Evolutionary conservation across 768 basidiomycete genomes (phyloP).

Genomic region (Melanogaster broomeanus): DNA sequence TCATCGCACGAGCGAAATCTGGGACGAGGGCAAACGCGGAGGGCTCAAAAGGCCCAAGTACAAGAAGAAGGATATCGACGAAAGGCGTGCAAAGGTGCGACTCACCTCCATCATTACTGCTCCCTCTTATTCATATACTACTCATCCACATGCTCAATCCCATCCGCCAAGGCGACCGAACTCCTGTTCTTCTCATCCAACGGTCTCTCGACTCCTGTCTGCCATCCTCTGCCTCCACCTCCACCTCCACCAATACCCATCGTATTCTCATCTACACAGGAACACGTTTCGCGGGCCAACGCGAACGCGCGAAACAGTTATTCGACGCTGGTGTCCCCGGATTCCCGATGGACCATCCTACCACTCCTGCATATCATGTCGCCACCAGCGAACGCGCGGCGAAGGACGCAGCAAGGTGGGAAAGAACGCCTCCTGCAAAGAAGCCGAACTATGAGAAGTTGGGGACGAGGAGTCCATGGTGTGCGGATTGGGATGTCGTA

Average conservation of each 20-base stretch:
- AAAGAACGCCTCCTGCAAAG: slow-evolving; percentile 85
- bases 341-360: slow-evolving; percentile 84
- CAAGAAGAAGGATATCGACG: slow-evolving; percentile 85
- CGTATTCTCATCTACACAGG: slow-evolving; percentile 65
- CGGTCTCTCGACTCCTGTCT: slow-evolving; percentile 56
- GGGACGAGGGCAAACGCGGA: slow-evolving; percentile 62
- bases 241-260: too few species aligned
- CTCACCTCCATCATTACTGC: neutral
- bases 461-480: slow-evolving; percentile 71
- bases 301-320: slow-evolving; percentile 76
- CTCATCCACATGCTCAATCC: slow-evolving; percentile 54
- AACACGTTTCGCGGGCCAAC: slow-evolving; percentile 82
- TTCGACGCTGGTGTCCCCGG: slow-evolving; percentile 76
- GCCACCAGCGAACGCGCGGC: slow-evolving; percentile 50
- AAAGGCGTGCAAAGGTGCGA: slow-evolving; percentile 70
- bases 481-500: slow-evolving; percentile 69
- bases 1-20: slow-evolving; percentile 69
- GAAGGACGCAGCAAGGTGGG: slow-evolving; percentile 68
- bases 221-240: slow-evolving; percentile 8
- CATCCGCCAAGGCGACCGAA: slow-evolving; percentile 72
- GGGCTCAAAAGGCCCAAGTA: slow-evolving; percentile 61
- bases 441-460: slow-evolving; percentile 68
- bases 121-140: neutral
- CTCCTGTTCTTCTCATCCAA: slow-evolving; percentile 85
- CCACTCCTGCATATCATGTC: slow-evolving; percentile 50